Evolutionary conservation across 129 eudicot species (phyloP).

Genomic region (Apium graveolens): DNA sequence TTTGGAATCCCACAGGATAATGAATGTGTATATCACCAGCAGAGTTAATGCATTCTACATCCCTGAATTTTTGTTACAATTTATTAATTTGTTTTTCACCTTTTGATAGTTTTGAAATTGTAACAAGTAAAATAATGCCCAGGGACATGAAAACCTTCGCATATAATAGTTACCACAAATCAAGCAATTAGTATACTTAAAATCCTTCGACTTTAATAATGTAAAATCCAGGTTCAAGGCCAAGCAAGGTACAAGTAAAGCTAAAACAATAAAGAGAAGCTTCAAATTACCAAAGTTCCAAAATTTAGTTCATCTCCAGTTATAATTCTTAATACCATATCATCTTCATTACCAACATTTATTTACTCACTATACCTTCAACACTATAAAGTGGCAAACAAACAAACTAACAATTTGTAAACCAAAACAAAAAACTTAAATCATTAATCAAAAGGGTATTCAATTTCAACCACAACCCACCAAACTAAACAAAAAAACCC

Average conservation of each 20-base stretch:
- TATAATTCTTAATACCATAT: too few relatives aligned
- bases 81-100: not conserved
- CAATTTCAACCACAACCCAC: not conserved
- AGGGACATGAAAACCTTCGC: too few relatives aligned
- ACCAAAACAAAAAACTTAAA: not conserved
- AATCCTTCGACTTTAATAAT: too few relatives aligned
- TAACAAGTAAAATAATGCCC: too few relatives aligned
- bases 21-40: not conserved
- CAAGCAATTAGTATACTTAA: not conserved
- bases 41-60: not conserved
- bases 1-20: not conserved
- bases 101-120: not conserved
- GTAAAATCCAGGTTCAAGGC: not conserved
- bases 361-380: not conserved
- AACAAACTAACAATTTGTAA: not conserved
- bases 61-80: not conserved
- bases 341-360: not conserved
- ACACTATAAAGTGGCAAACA: not conserved
- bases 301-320: not conserved
- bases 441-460: not conserved
- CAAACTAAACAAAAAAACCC: not conserved
- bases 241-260: not conserved
- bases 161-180: not conserved
- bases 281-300: not conserved
- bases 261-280: not conserved